Conservation (phyloP, 148 eudicot genomes). For the Rhododendron griersonianum region DNA sequence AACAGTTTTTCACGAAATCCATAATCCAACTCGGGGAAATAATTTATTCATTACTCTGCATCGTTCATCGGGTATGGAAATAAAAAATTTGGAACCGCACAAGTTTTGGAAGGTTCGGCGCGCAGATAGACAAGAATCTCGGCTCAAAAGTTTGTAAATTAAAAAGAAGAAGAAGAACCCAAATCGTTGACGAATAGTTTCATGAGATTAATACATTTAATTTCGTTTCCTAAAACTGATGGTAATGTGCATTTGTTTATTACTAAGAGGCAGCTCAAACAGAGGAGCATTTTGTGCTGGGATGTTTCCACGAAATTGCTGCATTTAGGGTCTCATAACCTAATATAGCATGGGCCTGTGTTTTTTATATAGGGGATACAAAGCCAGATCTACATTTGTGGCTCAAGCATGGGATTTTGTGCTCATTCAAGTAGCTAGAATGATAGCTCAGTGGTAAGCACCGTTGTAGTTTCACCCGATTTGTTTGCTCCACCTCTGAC, state of each 20-base stretch:
- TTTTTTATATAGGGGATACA: background rate
- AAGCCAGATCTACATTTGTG: background rate
- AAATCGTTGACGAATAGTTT: background rate
- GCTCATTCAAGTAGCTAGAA: background rate
- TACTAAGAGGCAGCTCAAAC: constrained; percentile 16
- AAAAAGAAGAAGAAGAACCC: background rate
- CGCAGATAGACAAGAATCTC: constrained; percentile 38
- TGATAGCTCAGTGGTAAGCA: too few species aligned
- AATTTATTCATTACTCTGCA: background rate
- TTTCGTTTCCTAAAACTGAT: background rate
- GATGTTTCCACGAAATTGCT: constrained; percentile 29
- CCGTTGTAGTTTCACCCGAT: too few species aligned
- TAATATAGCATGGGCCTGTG: background rate
- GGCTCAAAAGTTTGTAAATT: constrained; percentile 19
- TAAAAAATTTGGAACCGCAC: constrained; percentile 7
- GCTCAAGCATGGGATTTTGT: background rate
- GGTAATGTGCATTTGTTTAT: background rate
- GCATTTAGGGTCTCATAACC: constrained; percentile 1
- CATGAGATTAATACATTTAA: background rate
- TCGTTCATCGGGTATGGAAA: background rate
- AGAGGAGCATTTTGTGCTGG: constrained; percentile 38
- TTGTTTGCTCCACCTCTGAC: too few species aligned
- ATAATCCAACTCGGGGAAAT: background rate
- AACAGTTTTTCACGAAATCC: background rate
- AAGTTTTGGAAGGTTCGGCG: constrained; percentile 50